Percentiles rank a stretch among this genome's conserved stretches.
Conservation (phyloP, 108 stramenopile genomes). For the Skeletonema menzelii region DNA sequence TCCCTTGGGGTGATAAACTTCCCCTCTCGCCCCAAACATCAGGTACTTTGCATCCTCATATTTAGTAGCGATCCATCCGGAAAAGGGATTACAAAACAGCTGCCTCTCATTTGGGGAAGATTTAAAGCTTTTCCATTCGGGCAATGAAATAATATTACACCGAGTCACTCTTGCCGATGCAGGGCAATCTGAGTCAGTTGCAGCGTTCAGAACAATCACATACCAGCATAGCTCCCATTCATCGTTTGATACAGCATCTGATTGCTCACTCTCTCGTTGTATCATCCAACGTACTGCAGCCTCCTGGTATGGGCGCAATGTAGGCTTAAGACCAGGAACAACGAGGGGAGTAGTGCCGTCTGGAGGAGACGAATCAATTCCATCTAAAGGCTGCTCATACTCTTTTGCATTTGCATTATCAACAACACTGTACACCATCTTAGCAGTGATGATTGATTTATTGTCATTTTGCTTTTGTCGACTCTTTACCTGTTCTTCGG, state of each 20-base stretch:
- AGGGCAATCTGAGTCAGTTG: background rate
- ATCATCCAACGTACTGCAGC: constrained; percentile 81
- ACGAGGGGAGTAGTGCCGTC: background rate
- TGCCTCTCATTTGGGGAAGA: constrained; percentile 17
- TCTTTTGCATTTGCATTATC: constrained; percentile 42
- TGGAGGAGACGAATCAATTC: background rate
- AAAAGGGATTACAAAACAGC: constrained; percentile 51
- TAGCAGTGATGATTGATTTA: constrained; percentile 34
- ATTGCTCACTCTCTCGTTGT: constrained; percentile 38
- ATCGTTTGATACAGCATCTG: background rate
- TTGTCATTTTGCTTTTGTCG: background rate
- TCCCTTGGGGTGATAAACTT: constrained; percentile 17
- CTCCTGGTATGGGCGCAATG: constrained; percentile 67
- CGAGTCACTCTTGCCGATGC: background rate
- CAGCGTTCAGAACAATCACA: constrained; percentile 15
- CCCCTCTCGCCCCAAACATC: constrained; percentile 14
- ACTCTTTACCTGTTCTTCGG: background rate
- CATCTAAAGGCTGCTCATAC: constrained; percentile 1
- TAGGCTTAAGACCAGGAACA: constrained; percentile 60
- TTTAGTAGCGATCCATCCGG: constrained; percentile 47
- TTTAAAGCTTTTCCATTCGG: constrained; percentile 29
- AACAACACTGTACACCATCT: constrained; percentile 51
- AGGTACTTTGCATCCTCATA: constrained; percentile 35
- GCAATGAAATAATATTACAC: constrained; percentile 14
- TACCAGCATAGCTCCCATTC: constrained; percentile 71